These are phyloP conservation scores for Fabrea salina DNA, from an alignment of 169 alveolate species.

Conservation along the genomic window DNA sequence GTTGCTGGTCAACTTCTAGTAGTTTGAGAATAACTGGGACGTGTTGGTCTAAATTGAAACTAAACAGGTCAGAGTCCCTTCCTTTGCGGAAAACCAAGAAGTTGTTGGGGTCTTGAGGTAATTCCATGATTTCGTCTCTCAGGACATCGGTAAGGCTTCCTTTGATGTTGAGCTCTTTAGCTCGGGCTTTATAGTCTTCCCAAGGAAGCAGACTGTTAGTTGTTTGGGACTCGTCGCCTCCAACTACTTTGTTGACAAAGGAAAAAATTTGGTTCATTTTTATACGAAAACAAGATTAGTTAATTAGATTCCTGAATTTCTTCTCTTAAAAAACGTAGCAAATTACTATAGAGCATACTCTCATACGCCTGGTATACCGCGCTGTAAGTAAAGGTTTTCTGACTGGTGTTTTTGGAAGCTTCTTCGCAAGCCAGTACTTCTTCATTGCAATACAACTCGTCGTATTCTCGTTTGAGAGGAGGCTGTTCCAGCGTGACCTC, in stretches of 20 bases:
- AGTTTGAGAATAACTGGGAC: background rate
- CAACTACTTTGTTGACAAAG: conserved; percentile 23
- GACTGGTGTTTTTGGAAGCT: background rate
- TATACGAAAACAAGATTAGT: no score
- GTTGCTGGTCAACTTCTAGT: background rate
- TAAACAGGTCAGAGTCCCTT: background rate
- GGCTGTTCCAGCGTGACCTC: background rate
- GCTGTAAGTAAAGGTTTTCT: background rate
- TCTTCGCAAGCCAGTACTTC: conserved; percentile 4
- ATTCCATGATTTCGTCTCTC: conserved; percentile 19
- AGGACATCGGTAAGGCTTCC: conserved; percentile 16
- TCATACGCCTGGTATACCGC: background rate
- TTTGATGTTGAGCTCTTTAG: conserved; percentile 7
- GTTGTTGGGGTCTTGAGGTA: background rate
- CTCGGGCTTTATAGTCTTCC: conserved; percentile 24
- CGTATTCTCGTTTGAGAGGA: background rate
- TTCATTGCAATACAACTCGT: background rate
- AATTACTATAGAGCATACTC: background rate
- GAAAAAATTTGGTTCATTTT: no score
- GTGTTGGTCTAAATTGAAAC: background rate
- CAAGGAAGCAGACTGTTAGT: background rate
- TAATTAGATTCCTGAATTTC: no score
- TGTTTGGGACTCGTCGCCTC: background rate
- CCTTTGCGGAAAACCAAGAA: background rate
- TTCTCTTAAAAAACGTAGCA: background rate